phyloP scores from a whole-genome alignment of 345 rosid genomes.

The Hibiscus mutabilis region DNA sequence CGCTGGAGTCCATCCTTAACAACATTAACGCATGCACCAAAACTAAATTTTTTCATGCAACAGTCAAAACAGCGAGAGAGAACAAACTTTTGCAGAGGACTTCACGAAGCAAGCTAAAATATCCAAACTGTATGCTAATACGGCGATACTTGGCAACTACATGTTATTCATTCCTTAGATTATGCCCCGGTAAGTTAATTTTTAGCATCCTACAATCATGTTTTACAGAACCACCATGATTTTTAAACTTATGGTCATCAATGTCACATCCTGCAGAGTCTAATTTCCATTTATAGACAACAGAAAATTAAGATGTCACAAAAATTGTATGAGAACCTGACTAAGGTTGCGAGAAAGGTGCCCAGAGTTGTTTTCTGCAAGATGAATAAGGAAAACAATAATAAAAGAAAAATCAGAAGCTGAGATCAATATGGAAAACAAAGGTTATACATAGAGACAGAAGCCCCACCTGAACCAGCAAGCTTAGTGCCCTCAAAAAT shows the following conservation, averaged over 20 bases:
- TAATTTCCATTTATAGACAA: background rate
- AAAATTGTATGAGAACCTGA: constrained; percentile 40
- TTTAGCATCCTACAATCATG: background rate
- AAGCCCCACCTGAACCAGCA: constrained; percentile 43
- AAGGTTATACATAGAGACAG: background rate
- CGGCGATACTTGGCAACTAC: background rate
- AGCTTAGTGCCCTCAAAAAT: constrained; percentile 52
- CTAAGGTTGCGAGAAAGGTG: constrained; percentile 29
- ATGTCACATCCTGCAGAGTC: background rate
- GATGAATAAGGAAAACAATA: constrained; percentile 1
- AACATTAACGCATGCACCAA: background rate
- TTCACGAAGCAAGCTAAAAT: background rate
- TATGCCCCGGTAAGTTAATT: too few relatives aligned
- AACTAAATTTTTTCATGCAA: background rate
- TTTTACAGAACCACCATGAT: background rate
- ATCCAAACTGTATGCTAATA: background rate
- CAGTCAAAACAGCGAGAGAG: background rate
- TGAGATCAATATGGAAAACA: background rate
- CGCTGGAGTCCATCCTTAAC: background rate
- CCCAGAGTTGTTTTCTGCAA: constrained; percentile 41
- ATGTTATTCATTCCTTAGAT: background rate
- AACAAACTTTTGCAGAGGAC: background rate
- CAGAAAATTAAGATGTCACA: background rate
- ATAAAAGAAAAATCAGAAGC: background rate
- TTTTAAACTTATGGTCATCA: background rate